A percentile compares a stretch with the other conserved stretches of the same genome.
Conservation (phyloP, 805 yeast genomes). For the Candida ortonii region DNA sequence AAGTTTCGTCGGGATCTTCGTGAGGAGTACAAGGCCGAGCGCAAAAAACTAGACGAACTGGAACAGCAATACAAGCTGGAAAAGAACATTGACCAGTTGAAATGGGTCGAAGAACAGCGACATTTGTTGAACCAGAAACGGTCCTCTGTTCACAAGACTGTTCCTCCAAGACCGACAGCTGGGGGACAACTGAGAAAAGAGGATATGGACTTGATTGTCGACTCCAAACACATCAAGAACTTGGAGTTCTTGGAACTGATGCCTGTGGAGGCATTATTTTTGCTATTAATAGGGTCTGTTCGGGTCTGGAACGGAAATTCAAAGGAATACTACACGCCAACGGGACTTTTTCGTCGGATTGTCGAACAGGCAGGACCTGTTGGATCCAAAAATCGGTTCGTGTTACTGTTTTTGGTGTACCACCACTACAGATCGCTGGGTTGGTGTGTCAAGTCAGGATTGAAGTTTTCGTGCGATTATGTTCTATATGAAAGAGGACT, state of each 20-base stretch:
- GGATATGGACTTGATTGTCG: constrained; percentile 34
- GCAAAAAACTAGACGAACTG: constrained; percentile 56
- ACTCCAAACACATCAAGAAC: constrained; percentile 21
- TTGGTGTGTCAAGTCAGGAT: constrained; percentile 92
- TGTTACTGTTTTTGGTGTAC: constrained; percentile 66
- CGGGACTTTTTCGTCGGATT: constrained; percentile 15
- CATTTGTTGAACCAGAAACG: constrained; percentile 22
- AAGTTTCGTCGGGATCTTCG: constrained; percentile 69
- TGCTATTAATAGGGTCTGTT: constrained; percentile 43
- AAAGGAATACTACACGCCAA: constrained; percentile 5
- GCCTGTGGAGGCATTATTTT: constrained; percentile 72
- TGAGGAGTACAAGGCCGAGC: constrained; percentile 62
- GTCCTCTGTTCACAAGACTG: constrained; percentile 18
- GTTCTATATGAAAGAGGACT: constrained; percentile 88
- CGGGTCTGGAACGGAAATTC: constrained; percentile 5
- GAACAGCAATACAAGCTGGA: constrained; percentile 34
- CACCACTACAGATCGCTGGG: constrained; percentile 86
- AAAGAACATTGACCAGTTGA: constrained; percentile 20
- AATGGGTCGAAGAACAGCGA: constrained; percentile 40
- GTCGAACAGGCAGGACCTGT: constrained; percentile 13
- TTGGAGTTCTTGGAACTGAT: constrained; percentile 63
- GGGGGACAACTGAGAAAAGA: constrained; percentile 32
- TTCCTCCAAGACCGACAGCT: constrained; percentile 12
- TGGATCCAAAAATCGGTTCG: constrained; percentile 37
- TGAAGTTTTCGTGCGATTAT: constrained; percentile 88